Evolutionary conservation across 441 rosid species (phyloP).

Genomic region (Cnidoscolus chayamansa): DNA sequence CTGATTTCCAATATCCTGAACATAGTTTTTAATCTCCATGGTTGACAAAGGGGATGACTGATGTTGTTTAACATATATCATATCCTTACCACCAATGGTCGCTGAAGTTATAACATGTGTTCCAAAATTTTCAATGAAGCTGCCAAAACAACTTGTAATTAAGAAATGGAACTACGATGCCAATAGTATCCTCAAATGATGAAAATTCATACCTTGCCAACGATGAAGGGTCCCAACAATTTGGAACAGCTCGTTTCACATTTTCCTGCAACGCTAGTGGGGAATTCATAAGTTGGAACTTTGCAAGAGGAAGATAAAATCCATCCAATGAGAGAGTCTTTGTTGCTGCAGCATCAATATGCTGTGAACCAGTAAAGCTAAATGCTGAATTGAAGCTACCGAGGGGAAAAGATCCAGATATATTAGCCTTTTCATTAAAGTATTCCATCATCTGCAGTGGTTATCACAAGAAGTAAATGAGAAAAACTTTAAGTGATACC

Average conservation of each 20-base stretch:
- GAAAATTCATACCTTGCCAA: constrained; percentile 48
- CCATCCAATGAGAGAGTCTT: constrained; percentile 62
- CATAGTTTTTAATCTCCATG: constrained; percentile 54
- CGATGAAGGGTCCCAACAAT: constrained; percentile 58
- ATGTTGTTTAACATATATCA: constrained; percentile 62
- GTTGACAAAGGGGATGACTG: constrained; percentile 57
- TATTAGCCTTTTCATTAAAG: constrained; percentile 46
- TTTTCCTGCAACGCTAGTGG: constrained; percentile 43
- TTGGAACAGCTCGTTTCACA: constrained; percentile 48
- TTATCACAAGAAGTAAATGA: constrained; percentile 17
- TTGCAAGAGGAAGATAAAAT: constrained; percentile 50
- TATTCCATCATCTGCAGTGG: constrained; percentile 49
- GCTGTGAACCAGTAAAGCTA: constrained; percentile 55
- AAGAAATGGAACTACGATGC: constrained; percentile 11
- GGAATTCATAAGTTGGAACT: constrained; percentile 43
- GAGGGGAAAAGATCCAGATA: constrained; percentile 44
- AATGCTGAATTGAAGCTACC: constrained; percentile 67
- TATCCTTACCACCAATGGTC: constrained; percentile 73
- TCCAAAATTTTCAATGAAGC: constrained; percentile 69
- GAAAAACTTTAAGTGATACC: background rate
- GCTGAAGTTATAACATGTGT: constrained; percentile 63
- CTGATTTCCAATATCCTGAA: constrained; percentile 58
- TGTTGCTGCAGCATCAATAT: constrained; percentile 49
- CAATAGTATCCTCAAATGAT: constrained; percentile 14
- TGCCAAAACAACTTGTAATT: constrained; percentile 32